A percentile compares a stretch with the other conserved stretches of the same genome.
phyloP scores from a whole-genome alignment of 2,329 filamentous ascomycete genomes.

The Tolypocladium tropicale region DNA sequence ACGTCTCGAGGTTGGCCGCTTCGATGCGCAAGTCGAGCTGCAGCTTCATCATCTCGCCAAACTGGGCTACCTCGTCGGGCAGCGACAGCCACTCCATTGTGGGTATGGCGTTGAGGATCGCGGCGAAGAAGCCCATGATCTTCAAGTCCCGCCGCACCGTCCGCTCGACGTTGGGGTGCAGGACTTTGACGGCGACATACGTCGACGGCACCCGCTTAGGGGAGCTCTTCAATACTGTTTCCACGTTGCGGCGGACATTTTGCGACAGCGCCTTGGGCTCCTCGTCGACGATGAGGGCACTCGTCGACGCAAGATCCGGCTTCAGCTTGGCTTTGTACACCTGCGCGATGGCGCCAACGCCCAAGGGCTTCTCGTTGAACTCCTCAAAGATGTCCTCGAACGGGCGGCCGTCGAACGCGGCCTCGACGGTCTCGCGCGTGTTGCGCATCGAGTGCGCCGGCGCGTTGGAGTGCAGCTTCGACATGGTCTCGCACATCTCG shows the following conservation, averaged over 20 bases:
- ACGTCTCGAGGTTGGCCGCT: conserved; percentile 77
- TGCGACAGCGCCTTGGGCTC: conserved; percentile 42
- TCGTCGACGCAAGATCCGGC: conserved; percentile 58
- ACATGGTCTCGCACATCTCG: conserved; percentile 89
- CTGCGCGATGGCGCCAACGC: conserved; percentile 92
- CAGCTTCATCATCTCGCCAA: conserved; percentile 98
- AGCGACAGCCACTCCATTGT: conserved; percentile 97
- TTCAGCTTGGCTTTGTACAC: conserved; percentile 95
- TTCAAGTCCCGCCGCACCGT: conserved; percentile 81
- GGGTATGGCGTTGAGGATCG: conserved; percentile 72
- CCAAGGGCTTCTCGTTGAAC: conserved; percentile 80
- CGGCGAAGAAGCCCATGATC: conserved; percentile 91
- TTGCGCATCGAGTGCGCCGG: conserved; percentile 77
- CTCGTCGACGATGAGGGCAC: conserved; percentile 42
- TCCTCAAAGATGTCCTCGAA: conserved; percentile 96
- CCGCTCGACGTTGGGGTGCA: conserved; percentile 85
- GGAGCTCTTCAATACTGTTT: conserved; percentile 75
- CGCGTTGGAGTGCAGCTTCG: conserved; percentile 85
- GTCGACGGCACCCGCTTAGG: conserved; percentile 78
- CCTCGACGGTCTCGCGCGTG: conserved; percentile 69
- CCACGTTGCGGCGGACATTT: conserved; percentile 71
- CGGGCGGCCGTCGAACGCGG: conserved; percentile 66
- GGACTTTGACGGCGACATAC: conserved; percentile 91
- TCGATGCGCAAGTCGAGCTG: conserved; percentile 94
- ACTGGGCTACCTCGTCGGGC: conserved; percentile 86